Evolutionary conservation across 2,329 filamentous ascomycete genomes (phyloP).

Genomic region (Neofusicoccum kwambonambiense): DNA sequence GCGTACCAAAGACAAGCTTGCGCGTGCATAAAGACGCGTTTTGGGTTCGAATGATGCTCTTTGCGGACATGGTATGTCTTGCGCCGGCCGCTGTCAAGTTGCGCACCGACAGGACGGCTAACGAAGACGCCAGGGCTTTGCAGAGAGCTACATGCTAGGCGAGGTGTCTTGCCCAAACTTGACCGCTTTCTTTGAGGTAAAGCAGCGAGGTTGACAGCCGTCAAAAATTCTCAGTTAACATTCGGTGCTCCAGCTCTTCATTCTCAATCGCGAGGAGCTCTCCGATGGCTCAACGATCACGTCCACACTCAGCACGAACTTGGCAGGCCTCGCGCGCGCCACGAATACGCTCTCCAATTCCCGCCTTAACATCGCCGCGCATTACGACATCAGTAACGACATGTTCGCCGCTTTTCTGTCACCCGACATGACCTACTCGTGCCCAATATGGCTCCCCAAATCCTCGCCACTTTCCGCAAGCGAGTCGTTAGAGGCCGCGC

Average conservation of each 20-base stretch:
- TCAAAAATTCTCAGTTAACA: background rate
- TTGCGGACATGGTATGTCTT: slow-evolving; percentile 64
- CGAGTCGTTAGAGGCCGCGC: slow-evolving; percentile 64
- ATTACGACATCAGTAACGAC: slow-evolving; percentile 74
- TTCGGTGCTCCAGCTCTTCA: slow-evolving; percentile 59
- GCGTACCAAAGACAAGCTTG: slow-evolving; percentile 52
- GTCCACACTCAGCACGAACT: slow-evolving; percentile 57
- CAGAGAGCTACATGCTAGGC: slow-evolving; percentile 71
- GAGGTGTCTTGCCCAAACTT: slow-evolving; percentile 67
- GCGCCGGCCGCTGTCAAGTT: background rate
- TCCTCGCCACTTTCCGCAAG: slow-evolving; percentile 42
- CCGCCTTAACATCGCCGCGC: slow-evolving; percentile 66
- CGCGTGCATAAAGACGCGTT: slow-evolving; percentile 65
- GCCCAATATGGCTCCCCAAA: slow-evolving; percentile 61
- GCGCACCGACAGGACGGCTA: background rate
- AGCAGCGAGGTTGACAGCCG: background rate
- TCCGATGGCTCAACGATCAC: slow-evolving; percentile 64
- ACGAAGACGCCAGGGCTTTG: slow-evolving; percentile 54
- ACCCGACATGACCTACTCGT: slow-evolving; percentile 75
- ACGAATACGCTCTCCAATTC: slow-evolving; percentile 52
- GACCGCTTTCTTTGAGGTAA: slow-evolving; percentile 65
- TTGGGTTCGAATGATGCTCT: slow-evolving; percentile 67
- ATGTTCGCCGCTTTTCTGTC: slow-evolving; percentile 75
- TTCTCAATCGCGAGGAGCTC: slow-evolving; percentile 63
- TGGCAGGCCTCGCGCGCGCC: slow-evolving; percentile 55